Evolutionary conservation across 2,329 filamentous ascomycete genomes (phyloP).

Genomic region (Elsinoe ampelina): DNA sequence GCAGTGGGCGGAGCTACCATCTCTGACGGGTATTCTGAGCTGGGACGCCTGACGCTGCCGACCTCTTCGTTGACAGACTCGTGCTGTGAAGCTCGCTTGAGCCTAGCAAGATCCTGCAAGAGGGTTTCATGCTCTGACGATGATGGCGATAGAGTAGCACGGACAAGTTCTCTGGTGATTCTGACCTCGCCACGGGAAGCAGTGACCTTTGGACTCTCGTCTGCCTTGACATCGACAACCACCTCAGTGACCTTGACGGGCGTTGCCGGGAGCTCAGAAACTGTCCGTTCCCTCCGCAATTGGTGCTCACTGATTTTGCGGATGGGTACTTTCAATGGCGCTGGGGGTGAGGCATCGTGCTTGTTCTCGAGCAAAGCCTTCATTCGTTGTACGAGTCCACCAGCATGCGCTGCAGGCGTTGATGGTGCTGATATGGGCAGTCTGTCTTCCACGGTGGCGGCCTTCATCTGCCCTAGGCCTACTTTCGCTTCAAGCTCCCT

Average conservation of each 20-base stretch:
- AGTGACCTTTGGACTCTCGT: neutral
- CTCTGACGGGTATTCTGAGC: slow-evolving; percentile 10
- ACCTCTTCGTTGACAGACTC: neutral
- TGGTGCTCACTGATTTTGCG: slow-evolving; percentile 10
- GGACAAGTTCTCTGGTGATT: slow-evolving; percentile 29
- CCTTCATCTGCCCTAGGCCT: neutral
- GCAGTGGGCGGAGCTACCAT: neutral
- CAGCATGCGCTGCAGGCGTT: slow-evolving; percentile 27
- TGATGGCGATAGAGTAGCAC: slow-evolving; percentile 26
- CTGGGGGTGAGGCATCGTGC: slow-evolving; percentile 15
- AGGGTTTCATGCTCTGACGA: slow-evolving; percentile 18
- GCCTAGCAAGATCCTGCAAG: slow-evolving; percentile 11
- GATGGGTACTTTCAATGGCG: neutral
- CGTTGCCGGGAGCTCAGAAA: slow-evolving; percentile 26
- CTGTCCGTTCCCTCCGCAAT: neutral
- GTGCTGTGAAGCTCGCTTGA: slow-evolving; percentile 3
- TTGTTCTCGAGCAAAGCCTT: slow-evolving; percentile 35
- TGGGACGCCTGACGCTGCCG: neutral
- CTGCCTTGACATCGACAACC: neutral
- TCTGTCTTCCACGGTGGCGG: neutral
- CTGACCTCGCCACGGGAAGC: slow-evolving; percentile 17
- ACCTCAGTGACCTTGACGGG: slow-evolving; percentile 24
- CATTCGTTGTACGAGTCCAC: slow-evolving; percentile 34
- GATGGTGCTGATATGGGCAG: neutral
- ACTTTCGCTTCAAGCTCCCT: slow-evolving; percentile 22